Evolutionary conservation across 2,329 filamentous ascomycete species (phyloP), one percentile per base, ranked within the genome.

Genomic region (Laburnicola sp.): DNA sequence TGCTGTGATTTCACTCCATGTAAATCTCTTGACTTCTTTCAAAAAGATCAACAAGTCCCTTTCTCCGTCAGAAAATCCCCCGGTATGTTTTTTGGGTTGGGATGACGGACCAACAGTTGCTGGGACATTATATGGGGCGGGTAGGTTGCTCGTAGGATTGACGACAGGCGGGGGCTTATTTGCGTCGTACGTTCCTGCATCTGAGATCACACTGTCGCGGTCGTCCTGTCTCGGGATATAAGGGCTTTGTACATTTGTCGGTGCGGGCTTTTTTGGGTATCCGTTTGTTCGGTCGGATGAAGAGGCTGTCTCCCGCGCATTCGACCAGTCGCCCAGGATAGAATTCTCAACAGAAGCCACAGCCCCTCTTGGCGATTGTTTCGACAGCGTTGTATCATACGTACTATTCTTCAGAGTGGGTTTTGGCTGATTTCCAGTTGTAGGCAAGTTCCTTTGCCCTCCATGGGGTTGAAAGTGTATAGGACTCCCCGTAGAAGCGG

Each of bases 31-130:
- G 0, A 73, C 71, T 46, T 77, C 75, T 41, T 73, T 77, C 3
- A 78, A 46, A 31, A 71, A 71, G 4, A 75, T 70, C 0, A 79
- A 57, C 6, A 74, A 54, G 25, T 69, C 60, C 11, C 69, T 61
- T 39, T 69, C 62, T 22, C 62, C 54, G 9, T 58, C 42, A 3
- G 57, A 54, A 37, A 63, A 60, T 23, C 35, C 48, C 3, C 50
- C 51, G 2, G 31, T 25, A 3, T 46, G 22, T 32, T 46, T 26
- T 32, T 34, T 6, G 23, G 22, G 35, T 22, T 26, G 10, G 26
- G 26, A 27, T 22, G 38, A 22, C 16, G 35, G 23, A 7, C 30
- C 30, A 27, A 21, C 30, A 7, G 43, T 38, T 21, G 39, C 32
- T 3, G 39, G 6, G 21, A 31, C 37, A 28, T 27, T 25, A 31